Evolutionary conservation across 2,329 filamentous ascomycete genomes (phyloP).

Genomic region (Apiospora aurea): DNA sequence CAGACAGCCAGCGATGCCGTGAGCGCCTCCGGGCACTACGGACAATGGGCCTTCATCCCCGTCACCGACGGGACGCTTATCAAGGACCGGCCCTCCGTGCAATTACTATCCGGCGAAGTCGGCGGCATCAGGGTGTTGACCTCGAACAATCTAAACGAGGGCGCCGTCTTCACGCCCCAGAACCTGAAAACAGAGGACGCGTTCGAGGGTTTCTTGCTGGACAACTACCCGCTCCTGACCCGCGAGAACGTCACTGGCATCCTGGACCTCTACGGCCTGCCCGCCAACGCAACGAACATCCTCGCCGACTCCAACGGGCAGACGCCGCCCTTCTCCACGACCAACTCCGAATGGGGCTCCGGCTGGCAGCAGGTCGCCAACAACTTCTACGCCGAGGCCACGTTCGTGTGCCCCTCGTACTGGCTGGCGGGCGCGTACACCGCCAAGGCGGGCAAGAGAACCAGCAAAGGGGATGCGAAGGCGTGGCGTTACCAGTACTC

Average conservation of each 20-base stretch:
- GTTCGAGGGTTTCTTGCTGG: conserved; percentile 42
- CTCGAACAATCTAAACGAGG: conserved; percentile 49
- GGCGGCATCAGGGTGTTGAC: conserved; percentile 44
- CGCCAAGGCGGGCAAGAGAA: conserved; percentile 28
- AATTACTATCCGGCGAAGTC: conserved; percentile 39
- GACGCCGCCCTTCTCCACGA: conserved; percentile 53
- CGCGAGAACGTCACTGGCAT: conserved; percentile 41
- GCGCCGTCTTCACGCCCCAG: conserved; percentile 45
- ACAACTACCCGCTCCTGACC: conserved; percentile 44
- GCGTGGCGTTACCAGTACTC: conserved; percentile 59
- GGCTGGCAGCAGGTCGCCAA: conserved; percentile 62
- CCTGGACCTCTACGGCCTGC: conserved; percentile 40
- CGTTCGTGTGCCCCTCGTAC: conserved; percentile 63
- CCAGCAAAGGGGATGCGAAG: conserved; percentile 31
- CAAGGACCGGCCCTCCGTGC: conserved; percentile 37
- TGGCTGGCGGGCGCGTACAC: conserved; percentile 60
- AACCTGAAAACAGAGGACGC: conserved; percentile 41
- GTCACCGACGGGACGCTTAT: conserved; percentile 47
- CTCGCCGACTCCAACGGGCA: conserved; percentile 48
- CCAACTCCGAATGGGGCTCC: conserved; percentile 54
- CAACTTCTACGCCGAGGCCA: conserved; percentile 62
- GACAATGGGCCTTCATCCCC: conserved; percentile 46
- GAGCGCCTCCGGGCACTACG: conserved; percentile 36
- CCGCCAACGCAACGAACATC: conserved; percentile 35
- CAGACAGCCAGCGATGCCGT: conserved; percentile 46